Evolutionary conservation across 106 monocot species (phyloP).

Genomic region (Allium cepa): DNA sequence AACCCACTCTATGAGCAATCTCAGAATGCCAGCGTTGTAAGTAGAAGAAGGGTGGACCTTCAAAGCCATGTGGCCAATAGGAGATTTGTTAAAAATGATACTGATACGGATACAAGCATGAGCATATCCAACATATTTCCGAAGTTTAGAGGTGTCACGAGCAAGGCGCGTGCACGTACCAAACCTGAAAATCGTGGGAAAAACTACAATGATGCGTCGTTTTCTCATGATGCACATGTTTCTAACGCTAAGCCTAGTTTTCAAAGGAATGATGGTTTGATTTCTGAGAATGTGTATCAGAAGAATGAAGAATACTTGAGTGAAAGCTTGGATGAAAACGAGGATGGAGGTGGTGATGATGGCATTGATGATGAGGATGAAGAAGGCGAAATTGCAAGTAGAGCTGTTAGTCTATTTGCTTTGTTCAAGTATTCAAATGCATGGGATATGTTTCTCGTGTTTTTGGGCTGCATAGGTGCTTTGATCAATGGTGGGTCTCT

Average conservation of each 20-base stretch:
- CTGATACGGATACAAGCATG: not conserved
- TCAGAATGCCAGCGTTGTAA: not conserved
- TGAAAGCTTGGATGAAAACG: not conserved
- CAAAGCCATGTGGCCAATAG: constrained; percentile 13
- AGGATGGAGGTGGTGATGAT: not conserved
- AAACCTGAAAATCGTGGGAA: constrained; percentile 13
- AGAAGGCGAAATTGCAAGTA: constrained; percentile 4
- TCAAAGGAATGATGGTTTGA: not conserved
- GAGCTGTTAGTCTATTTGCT: constrained; percentile 21
- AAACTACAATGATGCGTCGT: constrained; percentile 9
- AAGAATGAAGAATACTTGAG: not conserved
- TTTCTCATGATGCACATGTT: constrained; percentile 9
- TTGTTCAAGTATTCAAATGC: constrained; percentile 36
- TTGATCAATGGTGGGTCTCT: constrained; percentile 41
- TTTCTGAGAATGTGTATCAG: not conserved
- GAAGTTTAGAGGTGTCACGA: not conserved
- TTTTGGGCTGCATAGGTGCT: constrained; percentile 47
- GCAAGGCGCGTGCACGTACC: not conserved
- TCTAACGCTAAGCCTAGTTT: not conserved
- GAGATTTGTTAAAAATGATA: not conserved
- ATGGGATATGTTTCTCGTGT: constrained; percentile 27
- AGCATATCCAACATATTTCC: constrained; percentile 8
- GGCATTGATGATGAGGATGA: constrained; percentile 2
- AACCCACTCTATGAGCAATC: constrained; percentile 12
- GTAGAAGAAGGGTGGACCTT: constrained; percentile 16